phyloP scores from a whole-genome alignment of 306 rosid genomes.

The Lathyrus aphaca region DNA sequence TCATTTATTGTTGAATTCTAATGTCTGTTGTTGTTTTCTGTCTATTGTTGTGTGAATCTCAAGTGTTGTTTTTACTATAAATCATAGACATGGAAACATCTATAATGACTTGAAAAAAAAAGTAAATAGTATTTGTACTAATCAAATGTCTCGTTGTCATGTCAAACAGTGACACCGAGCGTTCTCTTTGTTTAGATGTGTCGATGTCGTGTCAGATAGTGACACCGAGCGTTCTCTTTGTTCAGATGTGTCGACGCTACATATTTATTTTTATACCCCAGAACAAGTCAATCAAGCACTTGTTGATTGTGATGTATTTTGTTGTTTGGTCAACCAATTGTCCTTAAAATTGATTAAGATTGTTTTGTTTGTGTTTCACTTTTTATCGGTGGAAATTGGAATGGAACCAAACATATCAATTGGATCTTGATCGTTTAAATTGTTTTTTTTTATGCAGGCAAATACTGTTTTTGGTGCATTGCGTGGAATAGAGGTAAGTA shows the following conservation, averaged over 20 bases:
- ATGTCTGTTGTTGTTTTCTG: neutral
- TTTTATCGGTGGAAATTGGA: constrained; percentile 26
- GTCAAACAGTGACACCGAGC: too few relatives aligned
- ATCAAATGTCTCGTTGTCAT: too few relatives aligned
- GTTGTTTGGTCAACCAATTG: neutral
- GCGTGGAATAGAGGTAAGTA: constrained; percentile 57
- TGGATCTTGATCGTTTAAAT: neutral
- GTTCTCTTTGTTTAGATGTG: too few relatives aligned
- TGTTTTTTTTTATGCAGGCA: constrained; percentile 46
- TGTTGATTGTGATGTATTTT: neutral
- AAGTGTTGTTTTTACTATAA: neutral
- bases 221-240: too few relatives aligned
- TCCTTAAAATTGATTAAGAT: neutral
- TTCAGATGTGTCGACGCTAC: too few relatives aligned
- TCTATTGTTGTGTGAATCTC: neutral
- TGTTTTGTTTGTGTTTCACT: neutral
- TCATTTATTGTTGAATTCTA: constrained; percentile 22
- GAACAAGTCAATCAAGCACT: constrained; percentile 26
- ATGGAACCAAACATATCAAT: constrained; percentile 15
- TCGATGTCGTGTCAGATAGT: too few relatives aligned
- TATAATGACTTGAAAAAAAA: too few relatives aligned
- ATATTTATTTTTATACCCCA: too few relatives aligned
- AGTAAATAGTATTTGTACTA: too few relatives aligned
- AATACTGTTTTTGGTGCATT: constrained; percentile 52
- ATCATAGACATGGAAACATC: too few relatives aligned